Evolutionary conservation across 306 rosid species (phyloP), one percentile per base, ranked within the genome.

Genomic region (Vicia faba): DNA sequence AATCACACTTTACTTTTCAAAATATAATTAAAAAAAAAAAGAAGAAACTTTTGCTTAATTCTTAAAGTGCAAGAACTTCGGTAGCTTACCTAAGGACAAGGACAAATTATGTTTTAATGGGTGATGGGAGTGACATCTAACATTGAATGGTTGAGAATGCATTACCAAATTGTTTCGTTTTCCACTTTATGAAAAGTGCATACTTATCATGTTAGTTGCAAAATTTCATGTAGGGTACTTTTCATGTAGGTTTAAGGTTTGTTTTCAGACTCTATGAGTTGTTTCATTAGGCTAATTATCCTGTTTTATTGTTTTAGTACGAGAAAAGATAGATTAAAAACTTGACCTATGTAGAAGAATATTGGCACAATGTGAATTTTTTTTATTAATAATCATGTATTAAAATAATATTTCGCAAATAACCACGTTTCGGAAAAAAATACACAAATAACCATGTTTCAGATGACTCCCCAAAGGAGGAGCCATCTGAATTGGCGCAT

Each of bases 1-100:
- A 45, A 78, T 78, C 79, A 26, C 23, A 36, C 38, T 66, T 66
- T 44, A 20, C 71, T 35, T 60, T 25, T 20, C 54, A 25, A 20
- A 20, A 20, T 2, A 20, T 20, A 20, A 20, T 20, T 20, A 20
- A 20, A 20, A 20, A 20, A 20, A 20, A 20, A 20, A 20, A 20
- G n/a, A n/a, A n/a, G n/a, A n/a, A 1, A 20, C 23, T 20, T 20
- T 20, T 25, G 28, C 28, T 25, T 25, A 25, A 25, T 2, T 2
- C 28, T 25, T 25, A 25, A 25, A 35, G 23, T 9, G 6, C 11
- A 48, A 58, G 36, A 64, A 28, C 58, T 40, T 25, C 28, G 28
- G 3, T 51, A 44, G 14, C 75, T 40, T n/a, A 40, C 74, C 18
- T 13, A 33, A 48, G n/a, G 57, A 60, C 53, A 60, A 36, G 2